Evolutionary conservation across 768 basidiomycete species (phyloP).

Genomic region (Coprinellus micaceus): DNA sequence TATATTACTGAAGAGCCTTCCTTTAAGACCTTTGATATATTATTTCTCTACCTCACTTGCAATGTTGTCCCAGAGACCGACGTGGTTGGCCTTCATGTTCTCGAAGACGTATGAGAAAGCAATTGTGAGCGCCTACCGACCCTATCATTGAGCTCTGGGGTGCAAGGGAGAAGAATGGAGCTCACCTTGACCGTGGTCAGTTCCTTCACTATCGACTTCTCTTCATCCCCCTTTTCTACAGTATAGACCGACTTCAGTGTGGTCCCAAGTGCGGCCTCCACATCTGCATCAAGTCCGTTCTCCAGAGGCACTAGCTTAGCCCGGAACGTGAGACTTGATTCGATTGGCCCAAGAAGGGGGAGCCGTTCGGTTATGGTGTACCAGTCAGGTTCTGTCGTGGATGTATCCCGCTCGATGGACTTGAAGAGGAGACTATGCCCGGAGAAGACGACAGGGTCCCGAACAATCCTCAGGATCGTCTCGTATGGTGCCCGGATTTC

Average conservation of each 20-base stretch:
- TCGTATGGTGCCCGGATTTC: neutral
- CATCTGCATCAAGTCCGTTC: neutral
- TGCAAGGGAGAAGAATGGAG: no score
- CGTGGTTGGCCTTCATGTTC: no score
- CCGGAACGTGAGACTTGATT: neutral
- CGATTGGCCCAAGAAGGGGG: neutral
- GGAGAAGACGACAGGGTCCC: neutral
- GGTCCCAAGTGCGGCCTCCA: neutral
- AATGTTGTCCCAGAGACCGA: no score
- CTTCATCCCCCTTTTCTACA: neutral
- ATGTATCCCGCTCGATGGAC: neutral
- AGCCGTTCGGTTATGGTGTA: conserved; percentile 3
- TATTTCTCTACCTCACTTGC: no score
- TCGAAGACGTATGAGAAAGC: no score
- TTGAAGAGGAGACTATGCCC: neutral
- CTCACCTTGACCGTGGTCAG: no score
- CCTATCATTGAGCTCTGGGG: no score
- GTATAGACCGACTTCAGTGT: neutral
- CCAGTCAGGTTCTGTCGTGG: neutral
- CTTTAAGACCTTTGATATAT: no score
- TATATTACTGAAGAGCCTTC: no score
- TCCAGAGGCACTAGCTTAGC: neutral
- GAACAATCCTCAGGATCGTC: neutral
- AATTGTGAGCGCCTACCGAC: no score
- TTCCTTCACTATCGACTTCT: no score